Base-by-base conservation (phyloP, 2,329 filamentous ascomycete species). In the Colletotrichum sp. region DNA sequence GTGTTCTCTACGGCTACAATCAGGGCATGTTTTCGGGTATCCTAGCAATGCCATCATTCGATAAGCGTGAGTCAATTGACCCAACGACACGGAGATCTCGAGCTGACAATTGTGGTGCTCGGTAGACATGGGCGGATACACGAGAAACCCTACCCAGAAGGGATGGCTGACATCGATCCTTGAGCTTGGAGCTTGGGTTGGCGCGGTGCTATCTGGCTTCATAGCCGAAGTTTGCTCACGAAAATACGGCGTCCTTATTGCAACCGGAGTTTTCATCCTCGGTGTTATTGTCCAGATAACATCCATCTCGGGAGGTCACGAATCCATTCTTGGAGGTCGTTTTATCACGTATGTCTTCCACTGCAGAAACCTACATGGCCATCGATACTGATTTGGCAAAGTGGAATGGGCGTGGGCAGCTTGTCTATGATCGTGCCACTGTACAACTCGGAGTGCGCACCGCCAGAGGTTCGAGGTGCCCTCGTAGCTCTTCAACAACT, bases 111-210 rank as follows among this genome's bases (percentile, higher is more conserved):
- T 8, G 6, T 12, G 55, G n/a, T 2, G 55, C 26, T 1, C 10
- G n/a, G 8, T 36, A 90, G 89, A 92, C 74, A 92, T 92, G 90
- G 90, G 88, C 34, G 74, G 64, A 32, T 76, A 76, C 34, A 76
- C 74, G 12, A 64, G 69, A 36, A 76, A 76, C 34, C 64, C 59
- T 18, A 76, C 74, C 8, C 64, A 89, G 78, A 92, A 92, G 79
- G 90, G 90, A 18, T 92, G 90, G 90, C 81, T 92, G 7, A 92
- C 90, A 1, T 88, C 94, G 3, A 95, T 95, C 78, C 90, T 96
- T 30, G 94, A 95, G 81, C 89, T 96, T 3, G 94, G 94, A 69
- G 94, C 94, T 59, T 96, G 94, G 94, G 81, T 95, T n/a, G 94
- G 94, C 49, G 91, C 93, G 0, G 84, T 96, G 5, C 87, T 94